Evolutionary conservation across 2,329 filamentous ascomycete genomes (phyloP).

Genomic region (Colletotrichum sp.): DNA sequence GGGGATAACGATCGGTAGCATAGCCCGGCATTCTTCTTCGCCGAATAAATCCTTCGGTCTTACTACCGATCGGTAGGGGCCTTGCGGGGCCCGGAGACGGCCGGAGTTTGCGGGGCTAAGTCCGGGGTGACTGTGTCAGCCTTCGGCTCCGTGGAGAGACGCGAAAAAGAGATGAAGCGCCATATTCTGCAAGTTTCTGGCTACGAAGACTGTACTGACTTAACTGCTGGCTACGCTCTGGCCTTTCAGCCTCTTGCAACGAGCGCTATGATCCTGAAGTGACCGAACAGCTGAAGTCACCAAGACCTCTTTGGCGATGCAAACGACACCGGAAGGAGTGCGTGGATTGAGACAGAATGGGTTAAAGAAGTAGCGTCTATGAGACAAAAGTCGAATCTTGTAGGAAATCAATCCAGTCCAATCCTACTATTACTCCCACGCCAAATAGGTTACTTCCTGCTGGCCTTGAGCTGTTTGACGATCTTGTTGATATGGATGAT

Average conservation of each 20-base stretch:
- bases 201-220: background rate
- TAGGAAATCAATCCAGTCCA: background rate
- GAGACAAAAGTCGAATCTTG: background rate
- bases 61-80: background rate
- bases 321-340: background rate
- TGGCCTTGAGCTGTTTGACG: constrained; percentile 29
- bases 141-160: background rate
- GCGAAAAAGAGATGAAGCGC: background rate
- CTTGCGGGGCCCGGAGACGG: background rate
- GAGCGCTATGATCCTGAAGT: background rate
- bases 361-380: fast-evolving
- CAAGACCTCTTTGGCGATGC: background rate
- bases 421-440: background rate
- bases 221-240: background rate
- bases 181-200: background rate
- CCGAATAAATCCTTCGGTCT: background rate
- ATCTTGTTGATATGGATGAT: constrained; percentile 35
- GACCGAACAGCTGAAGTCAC: background rate
- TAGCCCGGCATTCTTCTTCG: background rate
- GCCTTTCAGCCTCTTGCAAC: background rate
- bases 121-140: background rate
- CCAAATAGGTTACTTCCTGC: background rate
- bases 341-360: background rate
- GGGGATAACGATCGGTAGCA: background rate
- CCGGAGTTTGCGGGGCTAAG: constrained; percentile 7